Conservation (phyloP, 495 filamentous ascomycete species). For the Aspergillus leporis region DNA sequence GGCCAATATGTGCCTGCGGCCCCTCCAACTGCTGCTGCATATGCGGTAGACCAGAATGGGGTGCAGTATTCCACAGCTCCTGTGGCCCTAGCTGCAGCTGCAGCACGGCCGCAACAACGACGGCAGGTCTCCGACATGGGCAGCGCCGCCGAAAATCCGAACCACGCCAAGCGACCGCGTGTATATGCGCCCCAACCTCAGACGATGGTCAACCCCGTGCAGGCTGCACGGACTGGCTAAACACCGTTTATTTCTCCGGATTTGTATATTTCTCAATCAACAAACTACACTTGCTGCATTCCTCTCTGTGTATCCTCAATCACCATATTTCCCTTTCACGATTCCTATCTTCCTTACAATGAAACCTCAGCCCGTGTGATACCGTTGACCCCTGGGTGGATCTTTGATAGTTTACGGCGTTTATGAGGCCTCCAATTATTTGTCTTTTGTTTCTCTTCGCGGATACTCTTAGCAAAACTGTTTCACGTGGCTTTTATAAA, state of each 20-base stretch:
- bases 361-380: constrained; percentile 15
- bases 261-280: constrained; percentile 3
- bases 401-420: constrained; percentile 5
- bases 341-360: constrained; percentile 13
- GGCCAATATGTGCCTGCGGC: constrained; percentile 51
- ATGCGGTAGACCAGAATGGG: constrained; percentile 53
- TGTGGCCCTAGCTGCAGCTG: constrained; percentile 44
- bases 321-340: constrained; percentile 10
- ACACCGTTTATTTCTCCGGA: background rate
- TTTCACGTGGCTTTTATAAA: background rate
- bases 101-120: constrained; percentile 51
- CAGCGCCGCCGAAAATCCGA: constrained; percentile 53
- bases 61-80: constrained; percentile 51
- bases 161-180: constrained; percentile 61
- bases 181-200: constrained; percentile 57
- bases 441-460: background rate
- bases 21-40: constrained; percentile 41
- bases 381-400: constrained; percentile 8
- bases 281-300: background rate
- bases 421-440: constrained; percentile 3
- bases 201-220: constrained; percentile 44
- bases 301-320: constrained; percentile 8
- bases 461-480: constrained; percentile 1
- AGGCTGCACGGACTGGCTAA: constrained; percentile 40
- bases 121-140: constrained; percentile 69